phyloP scores from a whole-genome alignment of 2,329 filamentous ascomycete species.

The Xylaria polymorpha region DNA sequence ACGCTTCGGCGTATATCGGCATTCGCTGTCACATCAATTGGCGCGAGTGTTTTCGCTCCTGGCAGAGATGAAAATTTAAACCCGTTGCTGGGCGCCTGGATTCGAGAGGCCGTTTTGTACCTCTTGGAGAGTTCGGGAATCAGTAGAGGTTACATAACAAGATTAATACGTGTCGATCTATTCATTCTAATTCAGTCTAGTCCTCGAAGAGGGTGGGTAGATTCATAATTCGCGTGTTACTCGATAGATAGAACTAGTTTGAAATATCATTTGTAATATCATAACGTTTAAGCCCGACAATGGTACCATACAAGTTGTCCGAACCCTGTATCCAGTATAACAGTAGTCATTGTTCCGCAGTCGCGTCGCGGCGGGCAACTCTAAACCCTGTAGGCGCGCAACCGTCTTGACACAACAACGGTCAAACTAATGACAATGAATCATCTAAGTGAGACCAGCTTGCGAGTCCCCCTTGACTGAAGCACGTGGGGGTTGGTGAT shows the following conservation, averaged over 20 bases:
- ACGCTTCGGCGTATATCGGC: constrained; percentile 58
- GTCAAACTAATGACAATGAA: neutral
- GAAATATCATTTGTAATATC: constrained; percentile 26
- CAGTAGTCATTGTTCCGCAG: neutral
- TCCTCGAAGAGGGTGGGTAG: neutral
- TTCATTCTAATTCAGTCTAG: neutral
- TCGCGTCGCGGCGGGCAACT: neutral
- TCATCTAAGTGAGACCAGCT: constrained; percentile 6
- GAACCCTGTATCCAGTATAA: neutral
- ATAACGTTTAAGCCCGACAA: constrained; percentile 9
- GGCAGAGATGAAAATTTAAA: constrained; percentile 61
- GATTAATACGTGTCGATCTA: neutral
- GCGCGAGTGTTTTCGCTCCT: constrained; percentile 66
- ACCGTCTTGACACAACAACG: neutral
- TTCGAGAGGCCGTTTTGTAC: constrained; percentile 67
- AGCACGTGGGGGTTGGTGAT: constrained; percentile 28
- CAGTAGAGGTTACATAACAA: constrained; percentile 67
- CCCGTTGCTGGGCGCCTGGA: constrained; percentile 68
- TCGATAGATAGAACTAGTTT: constrained; percentile 10
- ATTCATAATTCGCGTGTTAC: neutral
- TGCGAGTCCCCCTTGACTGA: constrained; percentile 10
- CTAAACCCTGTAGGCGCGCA: neutral
- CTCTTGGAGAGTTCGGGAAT: constrained; percentile 66
- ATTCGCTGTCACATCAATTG: constrained; percentile 60
- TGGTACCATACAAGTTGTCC: constrained; percentile 12